Conservation (phyloP, 768 basidiomycete species). For the Nidularia pulvinata region DNA sequence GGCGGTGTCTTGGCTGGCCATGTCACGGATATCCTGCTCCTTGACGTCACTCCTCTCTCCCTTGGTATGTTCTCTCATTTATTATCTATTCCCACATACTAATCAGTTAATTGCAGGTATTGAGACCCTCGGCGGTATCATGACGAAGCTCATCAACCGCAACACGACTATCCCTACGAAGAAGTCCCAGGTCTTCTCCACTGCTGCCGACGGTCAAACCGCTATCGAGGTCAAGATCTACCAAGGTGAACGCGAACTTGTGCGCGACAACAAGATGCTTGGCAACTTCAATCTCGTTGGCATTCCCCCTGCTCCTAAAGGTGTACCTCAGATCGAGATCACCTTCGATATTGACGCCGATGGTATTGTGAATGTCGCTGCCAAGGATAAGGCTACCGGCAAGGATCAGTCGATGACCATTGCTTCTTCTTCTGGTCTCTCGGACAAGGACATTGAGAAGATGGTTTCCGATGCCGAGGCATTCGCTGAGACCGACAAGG, state of each 20-base stretch:
- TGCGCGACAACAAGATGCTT: slow-evolving; percentile 97
- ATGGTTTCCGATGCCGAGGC: slow-evolving; percentile 97
- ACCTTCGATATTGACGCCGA: slow-evolving; percentile 98
- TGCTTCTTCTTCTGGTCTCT: slow-evolving; percentile 95
- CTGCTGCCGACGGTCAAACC: slow-evolving; percentile 98
- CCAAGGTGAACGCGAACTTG: slow-evolving; percentile 99
- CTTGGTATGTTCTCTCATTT: slow-evolving; percentile 59
- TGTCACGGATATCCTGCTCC: slow-evolving; percentile 92
- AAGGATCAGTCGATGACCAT: slow-evolving; percentile 98
- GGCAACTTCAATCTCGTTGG: slow-evolving; percentile 99
- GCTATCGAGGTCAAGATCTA: slow-evolving; percentile 99
- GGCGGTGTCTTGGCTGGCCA: slow-evolving; percentile 97
- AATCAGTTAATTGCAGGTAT: slow-evolving; percentile 47
- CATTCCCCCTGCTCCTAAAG: slow-evolving; percentile 86
- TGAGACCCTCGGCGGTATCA: slow-evolving; percentile 98
- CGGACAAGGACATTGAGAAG: slow-evolving; percentile 94
- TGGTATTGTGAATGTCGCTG: slow-evolving; percentile 97
- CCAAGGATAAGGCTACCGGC: slow-evolving; percentile 90
- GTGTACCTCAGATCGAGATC: slow-evolving; percentile 85
- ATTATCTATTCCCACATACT: neutral
- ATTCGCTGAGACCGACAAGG: slow-evolving; percentile 92
- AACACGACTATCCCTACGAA: slow-evolving; percentile 99
- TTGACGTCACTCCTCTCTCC: slow-evolving; percentile 96
- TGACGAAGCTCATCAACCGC: slow-evolving; percentile 97
- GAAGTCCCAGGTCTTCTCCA: slow-evolving; percentile 99